These are phyloP conservation scores for Penicillium arizonense DNA, from an alignment of 495 filamentous ascomycete genomes.

Conservation along the genomic window DNA sequence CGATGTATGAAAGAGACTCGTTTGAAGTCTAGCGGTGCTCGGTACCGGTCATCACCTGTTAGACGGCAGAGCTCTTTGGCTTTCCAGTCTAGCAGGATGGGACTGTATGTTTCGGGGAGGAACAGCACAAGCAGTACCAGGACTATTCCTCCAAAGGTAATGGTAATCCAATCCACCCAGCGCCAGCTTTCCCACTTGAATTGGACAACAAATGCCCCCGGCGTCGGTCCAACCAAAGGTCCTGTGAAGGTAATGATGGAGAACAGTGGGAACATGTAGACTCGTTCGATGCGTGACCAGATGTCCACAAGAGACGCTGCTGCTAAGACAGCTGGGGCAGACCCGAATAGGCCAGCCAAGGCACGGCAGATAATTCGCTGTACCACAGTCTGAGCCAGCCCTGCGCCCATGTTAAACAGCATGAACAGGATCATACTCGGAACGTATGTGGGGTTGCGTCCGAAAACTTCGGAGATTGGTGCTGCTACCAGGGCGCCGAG, in stretches of 20 bases:
- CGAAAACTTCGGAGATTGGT: slow-evolving; percentile 54
- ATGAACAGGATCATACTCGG: slow-evolving; percentile 32
- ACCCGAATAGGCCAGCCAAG: slow-evolving; percentile 44
- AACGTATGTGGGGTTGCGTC: slow-evolving; percentile 51
- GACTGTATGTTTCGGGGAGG: slow-evolving; percentile 48
- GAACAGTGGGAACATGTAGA: slow-evolving; percentile 41
- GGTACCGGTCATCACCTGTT: slow-evolving; percentile 33
- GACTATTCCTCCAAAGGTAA: slow-evolving; percentile 35
- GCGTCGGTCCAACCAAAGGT: slow-evolving; percentile 42
- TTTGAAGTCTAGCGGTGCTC: slow-evolving; percentile 37
- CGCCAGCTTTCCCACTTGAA: slow-evolving; percentile 31
- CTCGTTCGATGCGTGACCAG: slow-evolving; percentile 37
- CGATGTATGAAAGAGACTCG: slow-evolving; percentile 25
- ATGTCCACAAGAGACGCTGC: slow-evolving; percentile 42
- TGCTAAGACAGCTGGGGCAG: slow-evolving; percentile 32
- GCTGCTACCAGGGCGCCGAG: slow-evolving; percentile 40
- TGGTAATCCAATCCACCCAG: slow-evolving; percentile 45
- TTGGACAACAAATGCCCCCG: slow-evolving; percentile 37
- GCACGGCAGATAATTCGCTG: slow-evolving; percentile 39
- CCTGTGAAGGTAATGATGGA: slow-evolving; percentile 43
- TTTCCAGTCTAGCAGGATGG: slow-evolving; percentile 45
- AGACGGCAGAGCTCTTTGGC: slow-evolving; percentile 42
- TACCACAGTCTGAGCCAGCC: slow-evolving; percentile 36
- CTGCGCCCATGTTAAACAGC: slow-evolving; percentile 44
- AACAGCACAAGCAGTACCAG: slow-evolving; percentile 35